phyloP scores from a whole-genome alignment of 345 rosid genomes.

The Eucalyptus globulus region DNA sequence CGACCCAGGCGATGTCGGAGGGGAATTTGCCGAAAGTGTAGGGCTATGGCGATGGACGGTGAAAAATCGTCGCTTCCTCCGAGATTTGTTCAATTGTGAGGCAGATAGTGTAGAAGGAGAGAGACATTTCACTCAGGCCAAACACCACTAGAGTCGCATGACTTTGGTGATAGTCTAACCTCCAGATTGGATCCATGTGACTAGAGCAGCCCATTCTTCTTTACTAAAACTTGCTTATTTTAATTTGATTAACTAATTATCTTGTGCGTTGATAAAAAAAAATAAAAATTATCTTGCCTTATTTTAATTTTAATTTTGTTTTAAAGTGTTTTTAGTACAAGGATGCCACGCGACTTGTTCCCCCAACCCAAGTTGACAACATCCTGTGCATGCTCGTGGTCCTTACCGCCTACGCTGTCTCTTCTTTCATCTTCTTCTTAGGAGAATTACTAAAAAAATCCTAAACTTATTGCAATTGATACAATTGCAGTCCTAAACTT shows the following conservation, averaged over 20 bases:
- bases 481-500: too few relatives aligned
- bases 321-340: not conserved
- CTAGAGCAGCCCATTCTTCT: not conserved
- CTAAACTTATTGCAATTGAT: rapidly evolving
- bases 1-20: too few relatives aligned
- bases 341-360: not conserved
- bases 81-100: too few relatives aligned
- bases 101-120: too few relatives aligned
- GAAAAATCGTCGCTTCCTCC: too few relatives aligned
- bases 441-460: too few relatives aligned
- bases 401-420: not conserved
- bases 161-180: not conserved
- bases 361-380: not conserved
- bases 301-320: not conserved
- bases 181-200: not conserved
- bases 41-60: too few relatives aligned
- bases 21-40: too few relatives aligned
- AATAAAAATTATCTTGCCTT: not conserved
- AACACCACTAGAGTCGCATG: not conserved
- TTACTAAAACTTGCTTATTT: not conserved
- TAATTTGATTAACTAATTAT: not conserved
- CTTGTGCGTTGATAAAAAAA: not conserved
- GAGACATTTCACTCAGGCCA: not conserved
- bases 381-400: rapidly evolving
- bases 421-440: not conserved